A percentile compares a stretch with the other conserved stretches of the same genome.
Evolutionary conservation across 2,329 filamentous ascomycete species (phyloP).

Genomic region (Calonectria leucothoes): DNA sequence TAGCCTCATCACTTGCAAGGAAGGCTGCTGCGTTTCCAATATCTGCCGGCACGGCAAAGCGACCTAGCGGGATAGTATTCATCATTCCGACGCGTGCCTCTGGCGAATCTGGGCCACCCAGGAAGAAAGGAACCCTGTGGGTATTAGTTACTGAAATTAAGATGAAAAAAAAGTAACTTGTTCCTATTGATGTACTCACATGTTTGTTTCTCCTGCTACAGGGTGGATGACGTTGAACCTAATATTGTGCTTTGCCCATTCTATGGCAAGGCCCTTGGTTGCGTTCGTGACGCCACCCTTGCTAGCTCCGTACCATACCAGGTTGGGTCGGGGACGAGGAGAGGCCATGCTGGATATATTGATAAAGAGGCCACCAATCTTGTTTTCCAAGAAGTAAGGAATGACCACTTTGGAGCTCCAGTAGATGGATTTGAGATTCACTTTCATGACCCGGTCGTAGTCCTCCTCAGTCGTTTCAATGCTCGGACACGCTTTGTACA

Average conservation of each 20-base stretch:
- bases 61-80: conserved; percentile 2
- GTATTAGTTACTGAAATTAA: background rate
- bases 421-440: conserved; percentile 15
- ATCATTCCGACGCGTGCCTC: conserved; percentile 6
- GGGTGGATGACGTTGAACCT: conserved; percentile 15
- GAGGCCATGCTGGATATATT: conserved; percentile 18
- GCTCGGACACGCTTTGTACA: conserved; percentile 6
- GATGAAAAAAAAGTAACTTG: background rate
- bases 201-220: conserved; percentile 16
- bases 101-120: background rate
- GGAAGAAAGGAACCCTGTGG: conserved; percentile 5
- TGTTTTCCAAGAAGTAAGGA: background rate
- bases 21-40: conserved; percentile 12
- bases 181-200: background rate
- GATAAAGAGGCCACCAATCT: conserved; percentile 4
- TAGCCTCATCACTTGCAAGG: conserved; percentile 9
- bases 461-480: conserved; percentile 15
- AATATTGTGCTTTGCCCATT: conserved; percentile 17
- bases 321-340: background rate
- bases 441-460: conserved; percentile 12
- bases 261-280: conserved; percentile 12
- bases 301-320: conserved; percentile 14
- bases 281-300: conserved; percentile 15
- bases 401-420: conserved; percentile 11
- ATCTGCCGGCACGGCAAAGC: conserved; percentile 3